Conservation (phyloP, 176 grass and related monocot genomes). For the Oryza australiensis region DNA sequence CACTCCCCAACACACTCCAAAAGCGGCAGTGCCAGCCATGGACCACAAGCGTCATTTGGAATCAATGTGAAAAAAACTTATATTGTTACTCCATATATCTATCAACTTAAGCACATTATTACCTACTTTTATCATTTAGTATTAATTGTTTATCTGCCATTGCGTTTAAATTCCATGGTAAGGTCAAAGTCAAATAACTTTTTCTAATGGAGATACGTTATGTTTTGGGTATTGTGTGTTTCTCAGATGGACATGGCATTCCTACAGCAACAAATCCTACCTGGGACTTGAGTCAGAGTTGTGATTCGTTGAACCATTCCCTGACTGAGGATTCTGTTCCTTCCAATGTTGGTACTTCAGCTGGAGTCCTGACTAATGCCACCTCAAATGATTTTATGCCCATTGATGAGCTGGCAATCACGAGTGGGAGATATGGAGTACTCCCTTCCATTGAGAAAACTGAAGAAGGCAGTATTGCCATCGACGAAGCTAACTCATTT, state of each 20-base stretch:
- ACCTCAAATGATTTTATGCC: not conserved
- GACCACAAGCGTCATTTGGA: too few relatives aligned
- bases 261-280: not conserved
- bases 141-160: not conserved
- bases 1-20: too few relatives aligned
- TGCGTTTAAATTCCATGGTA: not conserved
- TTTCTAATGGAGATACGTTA: not conserved
- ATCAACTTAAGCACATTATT: not conserved
- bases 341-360: conserved; percentile 46
- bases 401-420: conserved; percentile 3
- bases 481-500: conserved; percentile 4
- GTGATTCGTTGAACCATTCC: conserved; percentile 32
- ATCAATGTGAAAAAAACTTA: not conserved
- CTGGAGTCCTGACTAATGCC: conserved; percentile 31
- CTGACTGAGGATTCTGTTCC: conserved; percentile 20
- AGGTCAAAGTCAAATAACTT: not conserved
- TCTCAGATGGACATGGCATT: conserved; percentile 12
- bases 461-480: not conserved
- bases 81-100: not conserved
- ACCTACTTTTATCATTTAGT: not conserved
- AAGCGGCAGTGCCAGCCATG: too few relatives aligned
- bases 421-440: conserved; percentile 41
- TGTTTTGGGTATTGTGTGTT: not conserved
- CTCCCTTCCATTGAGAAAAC: conserved; percentile 44
- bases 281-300: conserved; percentile 10